Conservation (phyloP, 2,329 filamentous ascomycete species). For the Endothia cerciana region DNA sequence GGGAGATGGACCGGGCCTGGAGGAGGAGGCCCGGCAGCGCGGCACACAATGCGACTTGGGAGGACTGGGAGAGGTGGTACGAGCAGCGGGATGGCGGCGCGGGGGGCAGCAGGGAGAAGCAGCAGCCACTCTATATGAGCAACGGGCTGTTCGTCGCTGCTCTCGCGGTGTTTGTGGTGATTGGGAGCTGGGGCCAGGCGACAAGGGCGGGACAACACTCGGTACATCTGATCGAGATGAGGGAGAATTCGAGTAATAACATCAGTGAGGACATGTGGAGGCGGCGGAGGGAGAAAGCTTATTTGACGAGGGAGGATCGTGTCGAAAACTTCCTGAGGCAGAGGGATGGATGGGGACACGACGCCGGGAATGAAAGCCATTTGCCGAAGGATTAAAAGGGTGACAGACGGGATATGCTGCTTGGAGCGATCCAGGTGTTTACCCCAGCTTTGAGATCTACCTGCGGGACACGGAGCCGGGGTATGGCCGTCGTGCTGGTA, state of each 20-base stretch:
- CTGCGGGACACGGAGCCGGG: neutral
- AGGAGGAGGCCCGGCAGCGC: slow-evolving; percentile 51
- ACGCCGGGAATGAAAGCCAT: slow-evolving; percentile 12
- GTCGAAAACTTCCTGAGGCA: slow-evolving; percentile 79
- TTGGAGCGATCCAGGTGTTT: neutral
- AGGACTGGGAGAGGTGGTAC: slow-evolving; percentile 91
- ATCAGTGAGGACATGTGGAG: slow-evolving; percentile 63
- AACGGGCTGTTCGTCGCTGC: slow-evolving; percentile 78
- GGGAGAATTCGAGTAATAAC: slow-evolving; percentile 67
- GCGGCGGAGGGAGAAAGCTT: slow-evolving; percentile 55
- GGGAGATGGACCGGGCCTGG: slow-evolving; percentile 53
- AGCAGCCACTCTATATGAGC: slow-evolving; percentile 68
- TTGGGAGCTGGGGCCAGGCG: slow-evolving; percentile 74
- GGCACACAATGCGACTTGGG: slow-evolving; percentile 87
- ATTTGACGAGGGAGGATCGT: slow-evolving; percentile 63
- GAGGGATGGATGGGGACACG: slow-evolving; percentile 56
- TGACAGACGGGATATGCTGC: neutral
- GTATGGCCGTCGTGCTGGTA: neutral
- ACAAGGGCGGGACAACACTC: slow-evolving; percentile 68
- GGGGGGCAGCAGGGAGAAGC: slow-evolving; percentile 40
- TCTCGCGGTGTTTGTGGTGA: slow-evolving; percentile 68
- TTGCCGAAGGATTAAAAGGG: slow-evolving; percentile 15
- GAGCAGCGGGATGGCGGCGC: slow-evolving; percentile 52
- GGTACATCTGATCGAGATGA: slow-evolving; percentile 66
- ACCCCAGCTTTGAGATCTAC: neutral